These are phyloP conservation scores for Fusarium dlaminii DNA, from an alignment of 2,329 filamentous ascomycete genomes.

Conservation along the genomic window DNA sequence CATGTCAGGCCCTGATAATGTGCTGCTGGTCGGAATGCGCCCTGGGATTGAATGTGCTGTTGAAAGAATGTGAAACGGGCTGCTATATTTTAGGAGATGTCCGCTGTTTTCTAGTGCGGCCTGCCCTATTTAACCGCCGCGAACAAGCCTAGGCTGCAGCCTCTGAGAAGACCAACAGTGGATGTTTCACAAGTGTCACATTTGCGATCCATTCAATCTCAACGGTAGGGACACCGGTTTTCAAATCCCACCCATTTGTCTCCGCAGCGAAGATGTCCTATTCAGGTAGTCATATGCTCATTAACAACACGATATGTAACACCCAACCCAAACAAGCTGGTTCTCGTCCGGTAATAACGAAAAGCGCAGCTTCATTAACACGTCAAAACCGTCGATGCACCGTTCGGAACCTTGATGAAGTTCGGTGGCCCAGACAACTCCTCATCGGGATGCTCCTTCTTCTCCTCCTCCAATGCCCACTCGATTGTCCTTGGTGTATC, in stretches of 20 bases:
- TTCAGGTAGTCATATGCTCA: neutral
- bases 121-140: neutral
- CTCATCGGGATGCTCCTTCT: neutral
- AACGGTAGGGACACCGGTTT: neutral
- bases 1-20: neutral
- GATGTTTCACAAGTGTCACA: neutral
- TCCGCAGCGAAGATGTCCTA: fast-evolving
- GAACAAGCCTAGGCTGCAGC: neutral
- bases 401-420: slow-evolving; percentile 20
- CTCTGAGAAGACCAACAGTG: neutral
- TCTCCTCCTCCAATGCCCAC: slow-evolving; percentile 35
- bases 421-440: slow-evolving; percentile 1
- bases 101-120: neutral
- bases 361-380: neutral
- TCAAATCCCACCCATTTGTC: too few species aligned
- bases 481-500: slow-evolving; percentile 30
- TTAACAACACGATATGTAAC: neutral
- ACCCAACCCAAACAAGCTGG: neutral
- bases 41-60: neutral
- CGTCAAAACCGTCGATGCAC: slow-evolving; percentile 21
- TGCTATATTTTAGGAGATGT: neutral
- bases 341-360: neutral
- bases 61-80: neutral
- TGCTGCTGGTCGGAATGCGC: neutral
- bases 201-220: neutral